Evolutionary conservation across 495 filamentous ascomycete species (phyloP), one percentile per base, ranked within the genome.

Genomic region (Penicillium steckii): DNA sequence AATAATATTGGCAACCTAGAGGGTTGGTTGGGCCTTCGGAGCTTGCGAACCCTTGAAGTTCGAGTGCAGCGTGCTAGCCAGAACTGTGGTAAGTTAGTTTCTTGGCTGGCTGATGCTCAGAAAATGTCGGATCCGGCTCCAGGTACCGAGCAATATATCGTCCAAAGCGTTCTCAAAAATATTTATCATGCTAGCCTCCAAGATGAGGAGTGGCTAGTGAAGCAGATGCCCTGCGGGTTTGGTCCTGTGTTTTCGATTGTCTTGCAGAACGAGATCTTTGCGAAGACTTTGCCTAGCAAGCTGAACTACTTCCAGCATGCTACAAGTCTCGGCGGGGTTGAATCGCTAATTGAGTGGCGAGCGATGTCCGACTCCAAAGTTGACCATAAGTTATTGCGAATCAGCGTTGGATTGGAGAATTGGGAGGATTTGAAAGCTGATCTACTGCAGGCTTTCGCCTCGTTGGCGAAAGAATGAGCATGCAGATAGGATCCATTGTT

Each of bases 191-290:
- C 90, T 3, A 86, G 81, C 59, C 66, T 90, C 55, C 89, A 94
- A 72, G 75, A 80, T 53, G 78, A 74, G 35, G 67, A 68, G 2
- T 96, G 91, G 91, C 61, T 96, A 69, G 59, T 69, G 64, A 75
- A 78, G 70, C 91, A 96, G 72, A 96, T 96, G 92, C 91, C 91
- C 12, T 80, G 80, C 48, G 91, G 92, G 0, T 93, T 80, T 64
- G 90, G 90, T 0, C 85, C 91, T 1, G 92, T 96, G 4, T 96
- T 96, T 60, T 73, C 84, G 0, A 72, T 95, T 22, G 73, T 70
- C 25, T 75, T 89, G 75, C 73, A 78, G 45, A 70, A 66, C 2
- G 74, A 78, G 56, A 68, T 72, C 7, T 64, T 80, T 41, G 91
- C 91, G 2, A 74, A 76, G 40, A 62, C 69, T 29, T 61, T 96